phyloP scores from a whole-genome alignment of 495 filamentous ascomycete genomes.

The Xylaria bambusicola region DNA sequence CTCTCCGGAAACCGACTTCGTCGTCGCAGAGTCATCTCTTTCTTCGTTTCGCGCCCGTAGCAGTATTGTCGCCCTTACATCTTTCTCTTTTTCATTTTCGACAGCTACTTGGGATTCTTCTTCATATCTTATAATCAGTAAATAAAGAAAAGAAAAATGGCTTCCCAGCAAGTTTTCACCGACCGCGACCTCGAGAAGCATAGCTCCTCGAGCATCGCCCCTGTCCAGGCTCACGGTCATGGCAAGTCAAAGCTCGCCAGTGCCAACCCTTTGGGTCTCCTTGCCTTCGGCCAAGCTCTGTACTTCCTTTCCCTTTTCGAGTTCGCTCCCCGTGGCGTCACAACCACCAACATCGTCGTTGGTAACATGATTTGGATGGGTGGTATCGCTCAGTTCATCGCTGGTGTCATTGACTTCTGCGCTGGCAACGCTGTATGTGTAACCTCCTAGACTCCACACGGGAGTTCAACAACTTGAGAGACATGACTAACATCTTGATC shows the following conservation, averaged over 20 bases:
- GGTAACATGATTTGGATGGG: conserved; percentile 43
- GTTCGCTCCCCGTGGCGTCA: conserved; percentile 39
- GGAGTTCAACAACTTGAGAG: background rate
- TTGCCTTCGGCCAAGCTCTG: conserved; percentile 34
- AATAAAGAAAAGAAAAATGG: background rate
- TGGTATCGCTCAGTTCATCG: conserved; percentile 38
- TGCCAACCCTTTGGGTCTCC: conserved; percentile 35
- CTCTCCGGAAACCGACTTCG: conserved; percentile 7
- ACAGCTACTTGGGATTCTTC: conserved; percentile 15
- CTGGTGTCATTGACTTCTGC: conserved; percentile 40
- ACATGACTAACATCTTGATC: background rate
- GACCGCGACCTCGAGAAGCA: conserved; percentile 23
- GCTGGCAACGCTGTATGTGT: conserved; percentile 32
- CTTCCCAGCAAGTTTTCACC: conserved; percentile 17
- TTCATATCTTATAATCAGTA: background rate
- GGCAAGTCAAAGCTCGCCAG: conserved; percentile 22
- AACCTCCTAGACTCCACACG: background rate
- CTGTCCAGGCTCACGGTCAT: conserved; percentile 7
- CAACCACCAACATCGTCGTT: conserved; percentile 36
- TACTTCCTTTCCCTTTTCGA: conserved; percentile 41
- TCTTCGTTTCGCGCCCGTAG: conserved; percentile 13
- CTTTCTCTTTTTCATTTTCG: background rate
- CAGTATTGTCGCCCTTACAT: background rate
- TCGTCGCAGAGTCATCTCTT: conserved; percentile 17
- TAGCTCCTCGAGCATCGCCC: conserved; percentile 10